phyloP scores from a whole-genome alignment of 352 stramenopile species.

The Phytophthora meadii region DNA sequence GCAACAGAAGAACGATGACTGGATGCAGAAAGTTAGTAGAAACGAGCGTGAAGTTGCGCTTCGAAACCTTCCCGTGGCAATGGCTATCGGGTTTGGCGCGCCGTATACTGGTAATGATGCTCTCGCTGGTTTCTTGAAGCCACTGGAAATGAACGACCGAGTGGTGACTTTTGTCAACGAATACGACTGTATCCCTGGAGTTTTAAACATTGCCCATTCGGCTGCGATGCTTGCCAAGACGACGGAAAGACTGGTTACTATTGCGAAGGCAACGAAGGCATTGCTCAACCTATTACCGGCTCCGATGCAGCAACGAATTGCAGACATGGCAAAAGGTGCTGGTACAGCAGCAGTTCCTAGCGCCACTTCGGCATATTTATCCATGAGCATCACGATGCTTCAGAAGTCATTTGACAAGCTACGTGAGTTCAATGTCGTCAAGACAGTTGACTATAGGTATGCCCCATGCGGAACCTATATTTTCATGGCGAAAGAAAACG shows the following conservation, averaged over 20 bases:
- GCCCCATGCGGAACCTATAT: conserved; percentile 80
- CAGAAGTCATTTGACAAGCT: conserved; percentile 84
- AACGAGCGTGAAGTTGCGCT: conserved; percentile 24
- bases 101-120: conserved; percentile 68
- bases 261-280: conserved; percentile 78
- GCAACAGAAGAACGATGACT: conserved; percentile 30
- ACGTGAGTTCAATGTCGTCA: conserved; percentile 74
- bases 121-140: conserved; percentile 55
- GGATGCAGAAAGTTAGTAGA: conserved; percentile 26
- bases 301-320: conserved; percentile 68
- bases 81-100: conserved; percentile 75
- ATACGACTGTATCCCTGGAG: conserved; percentile 81
- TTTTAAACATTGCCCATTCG: conserved; percentile 83
- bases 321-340: conserved; percentile 28
- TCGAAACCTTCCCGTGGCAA: conserved; percentile 42
- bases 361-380: conserved; percentile 74
- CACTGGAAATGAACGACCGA: conserved; percentile 50
- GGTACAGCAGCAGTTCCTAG: conserved; percentile 33
- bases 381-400: conserved; percentile 80
- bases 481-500: conserved; percentile 67
- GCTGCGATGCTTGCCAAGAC: conserved; percentile 80
- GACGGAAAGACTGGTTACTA: conserved; percentile 73
- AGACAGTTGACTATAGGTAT: conserved; percentile 72
- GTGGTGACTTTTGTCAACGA: conserved; percentile 87
- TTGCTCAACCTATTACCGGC: conserved; percentile 72